Evolutionary conservation across 306 rosid species (phyloP).

Genomic region (Spatholobus suberectus): DNA sequence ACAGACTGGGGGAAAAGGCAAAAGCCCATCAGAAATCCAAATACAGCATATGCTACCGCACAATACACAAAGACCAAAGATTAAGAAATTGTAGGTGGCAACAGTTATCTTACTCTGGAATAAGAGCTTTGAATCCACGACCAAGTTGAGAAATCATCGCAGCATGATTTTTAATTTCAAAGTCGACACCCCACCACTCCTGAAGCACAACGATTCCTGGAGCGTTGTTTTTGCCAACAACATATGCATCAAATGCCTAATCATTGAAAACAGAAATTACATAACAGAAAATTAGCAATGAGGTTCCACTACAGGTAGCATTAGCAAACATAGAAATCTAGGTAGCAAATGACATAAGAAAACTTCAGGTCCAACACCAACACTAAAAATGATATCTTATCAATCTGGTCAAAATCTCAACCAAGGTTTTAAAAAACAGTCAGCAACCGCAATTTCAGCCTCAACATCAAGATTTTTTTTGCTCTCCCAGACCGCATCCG

Average conservation of each 20-base stretch:
- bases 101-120: slow-evolving; percentile 70
- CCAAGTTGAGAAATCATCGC: slow-evolving; percentile 77
- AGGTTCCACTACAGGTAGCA: slow-evolving; percentile 15
- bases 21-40: slow-evolving; percentile 21
- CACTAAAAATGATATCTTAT: slow-evolving; percentile 12
- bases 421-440: neutral
- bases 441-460: no score
- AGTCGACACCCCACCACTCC: slow-evolving; percentile 99
- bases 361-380: slow-evolving; percentile 15
- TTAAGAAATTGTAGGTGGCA: neutral
- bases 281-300: slow-evolving; percentile 20
- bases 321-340: slow-evolving; percentile 30
- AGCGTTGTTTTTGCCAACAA: slow-evolving; percentile 79
- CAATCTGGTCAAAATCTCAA: neutral
- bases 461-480: no score
- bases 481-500: no score
- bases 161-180: slow-evolving; percentile 86
- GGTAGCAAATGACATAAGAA: neutral
- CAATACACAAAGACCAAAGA: neutral
- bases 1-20: slow-evolving; percentile 53
- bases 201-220: slow-evolving; percentile 94
- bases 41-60: slow-evolving; percentile 8
- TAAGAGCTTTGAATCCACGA: slow-evolving; percentile 86
- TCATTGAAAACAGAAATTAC: slow-evolving; percentile 24
- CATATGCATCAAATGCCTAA: slow-evolving; percentile 84